Percentiles rank a stretch among this genome's conserved stretches.
These are phyloP conservation scores for Apiospora arundinis DNA, from an alignment of 2,329 filamentous ascomycete species.

Conservation along the genomic window DNA sequence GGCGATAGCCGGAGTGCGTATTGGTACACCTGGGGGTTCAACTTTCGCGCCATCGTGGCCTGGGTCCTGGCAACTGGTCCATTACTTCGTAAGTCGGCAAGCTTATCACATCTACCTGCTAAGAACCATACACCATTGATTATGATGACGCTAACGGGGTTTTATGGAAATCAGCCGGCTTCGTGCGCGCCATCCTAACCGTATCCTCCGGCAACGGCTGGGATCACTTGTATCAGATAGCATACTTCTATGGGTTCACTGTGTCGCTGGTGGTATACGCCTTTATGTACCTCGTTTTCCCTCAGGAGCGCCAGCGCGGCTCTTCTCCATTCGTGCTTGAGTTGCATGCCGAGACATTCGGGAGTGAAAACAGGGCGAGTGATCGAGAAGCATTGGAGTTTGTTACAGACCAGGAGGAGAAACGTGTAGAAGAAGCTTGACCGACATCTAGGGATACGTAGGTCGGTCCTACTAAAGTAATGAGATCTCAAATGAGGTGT, in stretches of 20 bases:
- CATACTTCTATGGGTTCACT: slow-evolving; percentile 40
- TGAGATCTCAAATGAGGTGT: neutral
- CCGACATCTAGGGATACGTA: neutral
- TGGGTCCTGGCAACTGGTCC: slow-evolving; percentile 47
- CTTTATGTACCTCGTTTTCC: slow-evolving; percentile 32
- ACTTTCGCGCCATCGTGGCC: slow-evolving; percentile 49
- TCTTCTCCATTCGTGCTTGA: slow-evolving; percentile 36
- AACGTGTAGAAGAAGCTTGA: neutral
- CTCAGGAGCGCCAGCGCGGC: slow-evolving; percentile 34
- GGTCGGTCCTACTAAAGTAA: neutral
- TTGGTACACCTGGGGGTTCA: slow-evolving; percentile 51
- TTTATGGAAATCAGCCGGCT: slow-evolving; percentile 31
- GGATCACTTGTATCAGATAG: slow-evolving; percentile 41
- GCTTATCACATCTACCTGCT: neutral
- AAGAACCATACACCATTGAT: neutral
- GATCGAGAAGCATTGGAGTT: neutral
- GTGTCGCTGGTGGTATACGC: slow-evolving; percentile 33
- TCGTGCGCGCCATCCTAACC: slow-evolving; percentile 33
- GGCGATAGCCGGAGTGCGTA: slow-evolving; percentile 45
- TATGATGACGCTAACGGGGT: neutral
- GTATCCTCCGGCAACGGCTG: slow-evolving; percentile 32
- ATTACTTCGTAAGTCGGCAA: slow-evolving; percentile 35
- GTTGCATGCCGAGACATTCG: slow-evolving; percentile 29
- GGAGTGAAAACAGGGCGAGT: neutral
- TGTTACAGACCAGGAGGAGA: neutral